These are phyloP conservation scores for Suillus clintonianus DNA, from an alignment of 768 basidiomycete genomes.

Conservation along the genomic window DNA sequence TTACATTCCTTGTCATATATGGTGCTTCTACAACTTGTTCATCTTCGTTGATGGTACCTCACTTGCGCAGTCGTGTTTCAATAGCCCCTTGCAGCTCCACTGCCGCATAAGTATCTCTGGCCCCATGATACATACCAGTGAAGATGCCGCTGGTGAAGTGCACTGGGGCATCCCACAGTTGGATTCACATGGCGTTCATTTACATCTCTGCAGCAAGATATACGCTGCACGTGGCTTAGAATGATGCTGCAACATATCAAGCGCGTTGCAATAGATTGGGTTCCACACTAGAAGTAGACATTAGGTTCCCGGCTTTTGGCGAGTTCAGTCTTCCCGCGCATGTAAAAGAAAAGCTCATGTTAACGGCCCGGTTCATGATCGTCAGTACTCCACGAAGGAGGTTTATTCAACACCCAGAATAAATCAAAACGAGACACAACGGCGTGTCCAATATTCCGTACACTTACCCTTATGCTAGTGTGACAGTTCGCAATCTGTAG, in stretches of 20 bases:
- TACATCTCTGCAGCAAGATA: neutral
- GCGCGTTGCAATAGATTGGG: neutral
- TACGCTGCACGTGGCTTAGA: neutral
- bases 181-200: neutral
- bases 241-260: neutral
- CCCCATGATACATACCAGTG: neutral
- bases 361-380: neutral
- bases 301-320: neutral
- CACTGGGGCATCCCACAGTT: neutral
- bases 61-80: neutral
- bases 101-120: neutral
- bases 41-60: neutral
- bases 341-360: neutral
- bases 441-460: neutral
- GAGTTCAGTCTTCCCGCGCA: neutral
- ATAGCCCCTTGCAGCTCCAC: neutral
- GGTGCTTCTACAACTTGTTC: neutral
- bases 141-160: neutral
- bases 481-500: neutral
- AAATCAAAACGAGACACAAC: neutral
- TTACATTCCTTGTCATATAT: neutral
- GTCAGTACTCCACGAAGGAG: neutral
- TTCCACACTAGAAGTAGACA: neutral
- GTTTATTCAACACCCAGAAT: neutral
- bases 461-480: neutral